Percentiles rank a stretch among this genome's conserved stretches.
phyloP scores from a whole-genome alignment of 2,329 filamentous ascomycete species.

The Exophiala xenobiotica region DNA sequence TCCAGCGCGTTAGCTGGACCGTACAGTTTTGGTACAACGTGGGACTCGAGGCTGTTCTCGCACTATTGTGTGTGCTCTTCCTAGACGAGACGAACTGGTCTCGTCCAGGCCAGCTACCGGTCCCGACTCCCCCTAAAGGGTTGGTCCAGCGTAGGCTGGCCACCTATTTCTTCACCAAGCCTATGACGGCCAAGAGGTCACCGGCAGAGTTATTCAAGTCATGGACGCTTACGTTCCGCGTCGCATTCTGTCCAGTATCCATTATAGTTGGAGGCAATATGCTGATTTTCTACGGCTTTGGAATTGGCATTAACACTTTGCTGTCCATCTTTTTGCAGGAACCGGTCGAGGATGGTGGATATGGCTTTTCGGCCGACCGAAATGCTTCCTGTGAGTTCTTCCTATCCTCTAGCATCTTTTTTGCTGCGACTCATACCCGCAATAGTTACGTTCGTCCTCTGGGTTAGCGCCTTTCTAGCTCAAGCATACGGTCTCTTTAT shows the following conservation, averaged over 20 bases:
- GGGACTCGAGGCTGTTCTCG: conserved; percentile 10
- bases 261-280: conserved; percentile 4
- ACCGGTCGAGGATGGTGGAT: conserved; percentile 25
- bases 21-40: conserved; percentile 28
- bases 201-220: background rate
- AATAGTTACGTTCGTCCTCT: conserved; percentile 8
- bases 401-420: background rate
- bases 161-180: conserved; percentile 21
- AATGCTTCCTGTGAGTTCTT: conserved; percentile 20
- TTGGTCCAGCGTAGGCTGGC: conserved; percentile 9
- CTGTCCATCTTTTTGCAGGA: conserved; percentile 21
- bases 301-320: conserved; percentile 10
- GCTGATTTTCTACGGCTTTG: conserved; percentile 10
- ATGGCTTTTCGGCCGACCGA: conserved; percentile 24
- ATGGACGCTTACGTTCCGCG: background rate
- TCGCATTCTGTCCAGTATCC: background rate
- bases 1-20: conserved; percentile 15
- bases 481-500: conserved; percentile 9
- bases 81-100: conserved; percentile 24
- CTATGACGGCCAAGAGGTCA: background rate
- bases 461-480: conserved; percentile 1
- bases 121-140: conserved; percentile 8
- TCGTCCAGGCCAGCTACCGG: background rate
- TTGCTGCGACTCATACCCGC: no score
- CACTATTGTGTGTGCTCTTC: conserved; percentile 19